Evolutionary conservation across 2,329 filamentous ascomycete species (phyloP).

Genomic region (Cladosporium colombiae): DNA sequence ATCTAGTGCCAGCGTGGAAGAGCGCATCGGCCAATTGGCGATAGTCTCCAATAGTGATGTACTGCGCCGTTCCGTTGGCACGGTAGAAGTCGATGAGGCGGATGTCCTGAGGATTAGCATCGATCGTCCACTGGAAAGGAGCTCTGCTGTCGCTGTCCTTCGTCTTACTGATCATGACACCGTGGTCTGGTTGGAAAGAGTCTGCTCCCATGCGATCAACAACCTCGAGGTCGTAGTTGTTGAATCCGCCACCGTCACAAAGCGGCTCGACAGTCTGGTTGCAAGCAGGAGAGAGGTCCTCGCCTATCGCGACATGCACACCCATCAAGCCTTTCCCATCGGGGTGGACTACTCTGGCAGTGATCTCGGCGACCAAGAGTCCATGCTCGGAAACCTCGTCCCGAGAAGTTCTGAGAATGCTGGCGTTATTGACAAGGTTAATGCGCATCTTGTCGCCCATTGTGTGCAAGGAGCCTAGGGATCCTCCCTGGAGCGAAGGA

Average conservation of each 20-base stretch:
- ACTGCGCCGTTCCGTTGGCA: constrained; percentile 50
- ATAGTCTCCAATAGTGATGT: constrained; percentile 56
- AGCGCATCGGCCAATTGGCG: constrained; percentile 56
- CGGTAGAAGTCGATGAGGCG: constrained; percentile 52
- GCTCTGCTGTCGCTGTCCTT: constrained; percentile 45
- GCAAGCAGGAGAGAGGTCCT: constrained; percentile 50
- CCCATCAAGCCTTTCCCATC: constrained; percentile 48
- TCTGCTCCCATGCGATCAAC: constrained; percentile 58
- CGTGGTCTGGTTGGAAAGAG: constrained; percentile 54
- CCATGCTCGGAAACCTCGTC: constrained; percentile 43
- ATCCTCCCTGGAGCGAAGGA: constrained; percentile 50
- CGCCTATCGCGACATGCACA: constrained; percentile 49
- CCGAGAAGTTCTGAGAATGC: constrained; percentile 49
- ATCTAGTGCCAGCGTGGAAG: constrained; percentile 57
- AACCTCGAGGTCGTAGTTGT: constrained; percentile 56
- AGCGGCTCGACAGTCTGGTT: constrained; percentile 44
- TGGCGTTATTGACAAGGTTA: constrained; percentile 47
- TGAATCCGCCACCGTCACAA: constrained; percentile 55
- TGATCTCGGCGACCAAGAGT: constrained; percentile 49
- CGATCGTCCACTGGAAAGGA: constrained; percentile 58
- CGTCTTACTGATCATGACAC: constrained; percentile 57
- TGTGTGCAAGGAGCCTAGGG: constrained; percentile 55
- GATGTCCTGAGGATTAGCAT: constrained; percentile 57
- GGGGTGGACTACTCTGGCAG: constrained; percentile 46
- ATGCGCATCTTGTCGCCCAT: constrained; percentile 57